Base-by-base conservation (phyloP, 2,329 filamentous ascomycete species). In the Colletotrichum liriopes region DNA sequence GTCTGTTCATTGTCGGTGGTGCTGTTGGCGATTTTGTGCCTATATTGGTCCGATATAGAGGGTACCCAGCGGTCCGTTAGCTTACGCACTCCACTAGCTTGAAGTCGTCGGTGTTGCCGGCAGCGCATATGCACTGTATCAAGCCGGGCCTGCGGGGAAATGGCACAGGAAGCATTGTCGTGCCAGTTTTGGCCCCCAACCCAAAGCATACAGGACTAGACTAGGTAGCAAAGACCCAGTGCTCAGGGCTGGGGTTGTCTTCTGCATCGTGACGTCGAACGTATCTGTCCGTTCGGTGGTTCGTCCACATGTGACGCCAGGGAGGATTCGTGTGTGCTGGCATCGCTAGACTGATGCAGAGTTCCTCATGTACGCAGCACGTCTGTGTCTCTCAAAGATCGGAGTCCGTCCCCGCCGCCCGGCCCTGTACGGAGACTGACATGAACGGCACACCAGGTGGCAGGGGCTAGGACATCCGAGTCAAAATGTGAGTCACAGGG, bases 201-300 rank as follows among this genome's bases (percentile, higher is more conserved):
- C 29, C 29, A 58, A 58, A 18, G n/a, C 35, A 41, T 41, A 41
- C n/a, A 8, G n/a, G 20, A 32, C 23, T 26, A 26, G 23, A 26
- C 23, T 23, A 11, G 23, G 54, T 2, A 18, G 26, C n/a, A n/a
- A 58, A 58, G 20, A 41, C 35, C 35, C 32, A 39, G 11, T 56
- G 4, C 35, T 56, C 14, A 16, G 52, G n/a, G 35, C 14, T 32
- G 59, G 7, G 11, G 11, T 37, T 35, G 43, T 18, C 32, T n/a
- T 29, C 20, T 51, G 60, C 32, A 32, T n/a, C 8, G 47, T 63
- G 60, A 63, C 60, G 60, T 62, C 59, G 45, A 11, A 20, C 20
- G 32, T 7, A 18, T 8, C 58, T 35, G 41, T 47, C 32, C 26
- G 39, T 26, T 29, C 6, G 23, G 29, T 14, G 20, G 29, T n/a